Conservation (phyloP, 169 alveolate genomes). For the Hammondia hammondi region DNA sequence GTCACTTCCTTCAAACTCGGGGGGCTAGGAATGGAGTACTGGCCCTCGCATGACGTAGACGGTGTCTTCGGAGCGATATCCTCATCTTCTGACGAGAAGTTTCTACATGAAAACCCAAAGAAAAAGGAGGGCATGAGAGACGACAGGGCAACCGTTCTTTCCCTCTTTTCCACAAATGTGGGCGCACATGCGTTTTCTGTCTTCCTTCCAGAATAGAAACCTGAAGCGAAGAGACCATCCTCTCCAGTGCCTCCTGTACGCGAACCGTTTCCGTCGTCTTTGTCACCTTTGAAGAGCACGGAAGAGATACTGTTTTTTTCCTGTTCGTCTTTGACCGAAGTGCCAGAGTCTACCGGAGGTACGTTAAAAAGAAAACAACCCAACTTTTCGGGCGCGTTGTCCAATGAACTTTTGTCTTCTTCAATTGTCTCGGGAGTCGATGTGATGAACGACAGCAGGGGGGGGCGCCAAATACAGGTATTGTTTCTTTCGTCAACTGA, state of each 20-base stretch:
- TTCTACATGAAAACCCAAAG: background rate
- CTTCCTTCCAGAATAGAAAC: background rate
- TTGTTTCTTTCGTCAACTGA: background rate
- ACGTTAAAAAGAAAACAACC: too few relatives aligned
- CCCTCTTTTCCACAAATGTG: background rate
- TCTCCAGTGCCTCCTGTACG: background rate
- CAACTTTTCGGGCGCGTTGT: background rate
- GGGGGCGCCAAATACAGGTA: background rate
- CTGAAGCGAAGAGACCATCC: background rate
- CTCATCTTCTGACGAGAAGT: background rate
- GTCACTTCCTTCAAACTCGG: background rate
- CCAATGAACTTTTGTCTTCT: background rate
- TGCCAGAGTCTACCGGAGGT: too few relatives aligned
- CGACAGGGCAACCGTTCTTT: background rate
- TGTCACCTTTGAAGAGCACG: too few relatives aligned
- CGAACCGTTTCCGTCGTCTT: background rate
- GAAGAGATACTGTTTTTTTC: too few relatives aligned
- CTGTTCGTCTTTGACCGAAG: too few relatives aligned
- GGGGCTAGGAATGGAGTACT: background rate
- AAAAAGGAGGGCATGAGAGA: background rate
- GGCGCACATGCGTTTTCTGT: background rate
- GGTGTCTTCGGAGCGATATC: background rate
- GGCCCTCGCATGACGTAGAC: background rate
- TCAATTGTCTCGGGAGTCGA: background rate
- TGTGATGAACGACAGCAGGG: background rate